These are phyloP conservation scores for Microsporum canis DNA, from an alignment of 2,329 filamentous ascomycete genomes.

Conservation along the genomic window DNA sequence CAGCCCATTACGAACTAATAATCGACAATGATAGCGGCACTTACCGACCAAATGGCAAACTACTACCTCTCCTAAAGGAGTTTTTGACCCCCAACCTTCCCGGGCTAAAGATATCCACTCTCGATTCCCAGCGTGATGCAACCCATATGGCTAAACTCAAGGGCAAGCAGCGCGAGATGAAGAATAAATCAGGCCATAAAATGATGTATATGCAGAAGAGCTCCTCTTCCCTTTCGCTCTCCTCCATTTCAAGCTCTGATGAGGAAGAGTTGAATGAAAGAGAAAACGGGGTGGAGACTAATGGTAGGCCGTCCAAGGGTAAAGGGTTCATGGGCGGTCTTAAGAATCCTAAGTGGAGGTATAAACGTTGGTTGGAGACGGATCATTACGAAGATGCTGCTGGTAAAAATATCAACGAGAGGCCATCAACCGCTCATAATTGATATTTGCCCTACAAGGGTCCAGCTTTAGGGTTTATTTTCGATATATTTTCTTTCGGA, in stretches of 20 bases:
- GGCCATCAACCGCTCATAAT: not conserved
- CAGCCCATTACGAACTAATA: constrained; percentile 62
- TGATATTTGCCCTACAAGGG: no score
- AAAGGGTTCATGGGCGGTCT: not conserved
- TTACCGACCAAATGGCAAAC: constrained; percentile 71
- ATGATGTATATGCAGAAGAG: constrained; percentile 43
- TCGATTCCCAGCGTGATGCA: constrained; percentile 63
- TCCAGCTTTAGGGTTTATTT: no score
- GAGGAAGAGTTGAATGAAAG: constrained; percentile 45
- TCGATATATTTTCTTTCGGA: not conserved
- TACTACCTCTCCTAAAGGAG: constrained; percentile 57
- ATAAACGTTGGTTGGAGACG: constrained; percentile 9
- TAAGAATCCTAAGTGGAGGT: constrained; percentile 10
- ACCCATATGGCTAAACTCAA: constrained; percentile 65
- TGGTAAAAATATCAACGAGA: not conserved
- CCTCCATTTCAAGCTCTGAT: constrained; percentile 43
- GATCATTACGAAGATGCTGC: not conserved
- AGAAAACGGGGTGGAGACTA: not conserved
- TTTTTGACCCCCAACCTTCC: constrained; percentile 66
- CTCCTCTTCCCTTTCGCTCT: constrained; percentile 30
- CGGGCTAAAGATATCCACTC: constrained; percentile 59
- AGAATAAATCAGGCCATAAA: constrained; percentile 51
- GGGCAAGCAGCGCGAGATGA: constrained; percentile 58
- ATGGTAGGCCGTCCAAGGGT: not conserved
- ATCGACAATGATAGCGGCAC: constrained; percentile 96